phyloP scores from a whole-genome alignment of 2,329 filamentous ascomycete genomes.

The Fusarium pilosicola region DNA sequence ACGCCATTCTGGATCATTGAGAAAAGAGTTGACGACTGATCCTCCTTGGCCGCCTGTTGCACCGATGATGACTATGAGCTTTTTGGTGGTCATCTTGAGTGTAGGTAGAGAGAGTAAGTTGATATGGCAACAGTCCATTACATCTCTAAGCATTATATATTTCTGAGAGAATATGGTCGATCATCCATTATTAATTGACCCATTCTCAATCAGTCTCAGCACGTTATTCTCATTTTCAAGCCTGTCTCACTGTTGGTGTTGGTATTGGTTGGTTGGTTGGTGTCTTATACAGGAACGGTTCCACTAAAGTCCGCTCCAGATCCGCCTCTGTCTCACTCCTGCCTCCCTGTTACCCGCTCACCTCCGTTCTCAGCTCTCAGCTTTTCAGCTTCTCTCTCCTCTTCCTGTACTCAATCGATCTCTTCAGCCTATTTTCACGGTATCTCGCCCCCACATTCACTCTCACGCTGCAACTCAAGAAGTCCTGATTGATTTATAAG shows the following conservation, averaged over 20 bases:
- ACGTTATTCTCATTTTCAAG: not conserved
- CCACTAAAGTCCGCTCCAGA: not conserved
- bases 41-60: conserved; percentile 7
- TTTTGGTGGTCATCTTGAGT: not conserved
- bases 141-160: not conserved
- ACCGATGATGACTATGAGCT: conserved; percentile 6
- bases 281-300: not conserved
- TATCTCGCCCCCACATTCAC: not conserved
- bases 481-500: not conserved
- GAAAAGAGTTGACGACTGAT: conserved; percentile 6
- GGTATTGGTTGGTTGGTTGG: not conserved
- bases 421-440: not conserved
- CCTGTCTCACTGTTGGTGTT: not conserved
- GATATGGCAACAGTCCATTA: not conserved
- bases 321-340: not conserved
- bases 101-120: not conserved
- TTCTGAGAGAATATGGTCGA: not conserved
- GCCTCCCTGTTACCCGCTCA: not conserved
- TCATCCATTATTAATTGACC: not conserved
- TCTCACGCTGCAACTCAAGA: not conserved
- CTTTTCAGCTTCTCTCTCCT: not conserved
- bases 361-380: not conserved
- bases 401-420: not conserved
- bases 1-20: not conserved
- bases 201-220: no score